These are phyloP conservation scores for Citrus mangshanensis DNA, from an alignment of 345 rosid genomes.

Conservation along the genomic window DNA sequence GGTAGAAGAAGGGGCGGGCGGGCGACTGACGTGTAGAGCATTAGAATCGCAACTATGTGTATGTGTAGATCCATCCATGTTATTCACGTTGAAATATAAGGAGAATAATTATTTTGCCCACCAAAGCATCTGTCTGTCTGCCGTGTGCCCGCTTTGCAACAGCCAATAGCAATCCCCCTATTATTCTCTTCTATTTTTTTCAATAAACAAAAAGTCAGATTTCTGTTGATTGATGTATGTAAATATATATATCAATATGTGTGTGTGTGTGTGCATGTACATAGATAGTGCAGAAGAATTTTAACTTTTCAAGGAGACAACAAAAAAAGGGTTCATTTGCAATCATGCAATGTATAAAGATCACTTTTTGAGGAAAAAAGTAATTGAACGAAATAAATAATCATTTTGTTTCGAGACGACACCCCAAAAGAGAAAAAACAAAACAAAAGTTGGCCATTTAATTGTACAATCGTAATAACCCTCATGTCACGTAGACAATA, in stretches of 20 bases:
- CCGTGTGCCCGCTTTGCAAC: neutral
- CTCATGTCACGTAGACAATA: neutral
- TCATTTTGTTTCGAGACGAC: conserved; percentile 11
- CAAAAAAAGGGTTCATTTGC: neutral
- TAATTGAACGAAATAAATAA: neutral
- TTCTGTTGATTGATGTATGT: neutral
- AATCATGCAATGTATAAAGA: conserved; percentile 3
- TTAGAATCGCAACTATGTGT: neutral
- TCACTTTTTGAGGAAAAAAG: conserved; percentile 1
- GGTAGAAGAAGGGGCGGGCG: neutral
- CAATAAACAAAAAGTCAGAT: neutral
- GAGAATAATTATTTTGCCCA: conserved; percentile 8
- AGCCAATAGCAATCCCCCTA: neutral
- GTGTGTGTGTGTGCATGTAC: neutral
- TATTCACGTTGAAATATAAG: neutral
- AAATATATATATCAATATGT: too few relatives aligned
- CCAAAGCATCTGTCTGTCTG: conserved; percentile 5
- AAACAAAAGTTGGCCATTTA: neutral
- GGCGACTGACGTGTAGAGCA: conserved; percentile 11
- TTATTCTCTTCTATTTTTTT: neutral
- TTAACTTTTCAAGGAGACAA: conserved; percentile 10
- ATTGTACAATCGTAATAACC: neutral
- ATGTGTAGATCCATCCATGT: neutral
- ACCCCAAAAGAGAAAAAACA: too few relatives aligned
- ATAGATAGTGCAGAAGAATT: neutral